Evolutionary conservation across 352 stramenopile species (phyloP).

Genomic region (Phytophthora sojae): DNA sequence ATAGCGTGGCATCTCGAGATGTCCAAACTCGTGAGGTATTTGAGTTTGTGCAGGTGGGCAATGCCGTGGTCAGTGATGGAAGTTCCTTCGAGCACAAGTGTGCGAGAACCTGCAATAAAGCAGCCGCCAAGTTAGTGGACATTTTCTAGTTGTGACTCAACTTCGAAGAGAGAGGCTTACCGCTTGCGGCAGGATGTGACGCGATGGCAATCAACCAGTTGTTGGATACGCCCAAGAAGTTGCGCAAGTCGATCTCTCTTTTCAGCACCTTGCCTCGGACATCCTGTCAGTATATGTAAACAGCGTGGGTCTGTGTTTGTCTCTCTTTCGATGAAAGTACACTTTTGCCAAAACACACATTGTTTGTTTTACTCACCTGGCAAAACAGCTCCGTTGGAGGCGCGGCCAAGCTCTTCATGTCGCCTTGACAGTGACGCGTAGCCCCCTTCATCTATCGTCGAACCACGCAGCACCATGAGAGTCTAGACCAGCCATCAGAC

Average conservation of each 20-base stretch:
- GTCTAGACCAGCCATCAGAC: not conserved
- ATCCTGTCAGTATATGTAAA: constrained; percentile 29
- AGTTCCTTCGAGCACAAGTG: constrained; percentile 38
- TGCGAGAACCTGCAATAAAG: too few relatives aligned
- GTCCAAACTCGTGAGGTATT: constrained; percentile 37
- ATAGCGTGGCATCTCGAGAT: constrained; percentile 55
- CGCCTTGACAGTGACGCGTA: constrained; percentile 28
- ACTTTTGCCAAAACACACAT: not conserved
- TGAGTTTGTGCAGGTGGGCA: constrained; percentile 32
- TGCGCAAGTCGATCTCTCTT: constrained; percentile 35
- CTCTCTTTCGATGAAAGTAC: too few relatives aligned
- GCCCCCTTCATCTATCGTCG: constrained; percentile 37
- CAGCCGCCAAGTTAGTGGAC: too few relatives aligned
- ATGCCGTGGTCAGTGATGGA: constrained; percentile 40
- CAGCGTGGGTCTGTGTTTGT: not conserved
- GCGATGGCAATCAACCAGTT: constrained; percentile 44
- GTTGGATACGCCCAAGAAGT: constrained; percentile 35
- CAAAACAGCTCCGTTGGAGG: constrained; percentile 45
- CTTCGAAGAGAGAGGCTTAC: not conserved
- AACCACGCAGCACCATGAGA: not conserved
- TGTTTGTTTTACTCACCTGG: constrained; percentile 29
- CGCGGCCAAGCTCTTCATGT: constrained; percentile 26
- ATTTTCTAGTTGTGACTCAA: too few relatives aligned
- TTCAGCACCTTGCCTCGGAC: constrained; percentile 29
- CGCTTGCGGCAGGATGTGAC: constrained; percentile 14